phyloP scores from a whole-genome alignment of 2,329 filamentous ascomycete genomes.

The Calonectria honghensis region DNA sequence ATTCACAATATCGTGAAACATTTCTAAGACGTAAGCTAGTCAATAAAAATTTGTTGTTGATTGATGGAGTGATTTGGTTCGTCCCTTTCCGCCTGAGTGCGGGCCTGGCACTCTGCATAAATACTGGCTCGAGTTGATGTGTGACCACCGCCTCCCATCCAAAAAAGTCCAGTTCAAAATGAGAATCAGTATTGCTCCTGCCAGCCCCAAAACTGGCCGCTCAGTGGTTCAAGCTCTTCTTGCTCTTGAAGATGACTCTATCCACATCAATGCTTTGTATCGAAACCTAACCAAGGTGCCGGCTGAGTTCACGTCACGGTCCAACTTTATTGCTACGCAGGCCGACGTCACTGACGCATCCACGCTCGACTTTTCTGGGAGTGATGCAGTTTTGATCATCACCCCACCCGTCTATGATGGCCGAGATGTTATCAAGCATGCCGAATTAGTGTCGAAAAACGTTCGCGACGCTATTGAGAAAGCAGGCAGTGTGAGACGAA shows the following conservation, averaged over 20 bases:
- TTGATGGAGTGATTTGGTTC: background rate
- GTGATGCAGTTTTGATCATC: conserved; percentile 57
- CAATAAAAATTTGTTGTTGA: background rate
- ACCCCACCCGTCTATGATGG: conserved; percentile 57
- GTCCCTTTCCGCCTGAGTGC: background rate
- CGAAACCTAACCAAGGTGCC: conserved; percentile 56
- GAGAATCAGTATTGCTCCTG: conserved; percentile 55
- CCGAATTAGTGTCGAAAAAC: conserved; percentile 53
- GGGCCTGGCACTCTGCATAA: background rate
- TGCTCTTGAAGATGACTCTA: conserved; percentile 1
- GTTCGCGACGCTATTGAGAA: conserved; percentile 54
- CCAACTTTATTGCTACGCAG: conserved; percentile 54
- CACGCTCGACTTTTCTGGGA: conserved; percentile 57
- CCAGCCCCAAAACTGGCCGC: conserved; percentile 57
- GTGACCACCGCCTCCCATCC: background rate
- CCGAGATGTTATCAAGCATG: conserved; percentile 47
- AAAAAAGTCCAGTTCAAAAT: conserved; percentile 19
- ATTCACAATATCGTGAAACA: no score
- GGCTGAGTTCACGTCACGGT: conserved; percentile 49
- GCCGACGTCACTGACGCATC: conserved; percentile 56
- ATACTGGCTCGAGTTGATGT: background rate
- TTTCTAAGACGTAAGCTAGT: background rate
- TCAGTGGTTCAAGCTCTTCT: conserved; percentile 57
- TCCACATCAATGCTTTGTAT: conserved; percentile 55
- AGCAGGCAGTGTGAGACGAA: conserved; percentile 52